Evolutionary conservation across 2,329 filamentous ascomycete genomes (phyloP), one percentile per base, ranked within the genome.

Genomic region (Macrophomina pseudophaseolina): DNA sequence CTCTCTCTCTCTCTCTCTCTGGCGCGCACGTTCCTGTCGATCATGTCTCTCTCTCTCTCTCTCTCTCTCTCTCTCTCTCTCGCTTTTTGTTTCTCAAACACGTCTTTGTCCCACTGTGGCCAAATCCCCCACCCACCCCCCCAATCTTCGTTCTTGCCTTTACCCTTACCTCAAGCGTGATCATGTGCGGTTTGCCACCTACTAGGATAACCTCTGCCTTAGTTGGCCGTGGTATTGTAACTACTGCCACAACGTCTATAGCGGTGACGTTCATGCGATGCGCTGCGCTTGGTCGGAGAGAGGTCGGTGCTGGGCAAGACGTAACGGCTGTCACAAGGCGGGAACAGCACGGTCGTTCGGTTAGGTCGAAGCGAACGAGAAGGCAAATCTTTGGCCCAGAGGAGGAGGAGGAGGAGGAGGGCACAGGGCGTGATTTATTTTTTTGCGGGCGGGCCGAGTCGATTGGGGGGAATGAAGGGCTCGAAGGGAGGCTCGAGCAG

Each of bases 401-500:
- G 11, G 35, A 2, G 2, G 11, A 12, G 35, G 35, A 38, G 35
- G 35, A 12, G 11, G 35, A 38, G 4, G 11, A 7, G 35, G 7
- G 35, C 35, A 23, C 23, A 23, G 35, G 35, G 35, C 35, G 6
- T 38, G 35, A 12, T 7, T 12, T 38, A 38, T 38, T 18, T 30
- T 30, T 23, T 12, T 30, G 53, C 53, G 28, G 42, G 56, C 28
- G 40, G 38, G 54, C 54, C 38, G 33, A 42, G 54, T 8, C 32
- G 23, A 46, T n/a, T 35, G 40, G 16, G 40, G 40, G 38, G 14
- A 30, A 28, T 32, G 7, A 40, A 62, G 58, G 23, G 58, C 58
- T 62, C 58, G 44, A 32, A 18, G 44, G n/a, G 58, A 49, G 58
- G 58, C 58, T 62, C 58, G 58, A 62, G 58, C 58, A 23, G 16